Base-by-base conservation (phyloP, 129 eudicot species). In the Pulicaria dysenterica region DNA sequence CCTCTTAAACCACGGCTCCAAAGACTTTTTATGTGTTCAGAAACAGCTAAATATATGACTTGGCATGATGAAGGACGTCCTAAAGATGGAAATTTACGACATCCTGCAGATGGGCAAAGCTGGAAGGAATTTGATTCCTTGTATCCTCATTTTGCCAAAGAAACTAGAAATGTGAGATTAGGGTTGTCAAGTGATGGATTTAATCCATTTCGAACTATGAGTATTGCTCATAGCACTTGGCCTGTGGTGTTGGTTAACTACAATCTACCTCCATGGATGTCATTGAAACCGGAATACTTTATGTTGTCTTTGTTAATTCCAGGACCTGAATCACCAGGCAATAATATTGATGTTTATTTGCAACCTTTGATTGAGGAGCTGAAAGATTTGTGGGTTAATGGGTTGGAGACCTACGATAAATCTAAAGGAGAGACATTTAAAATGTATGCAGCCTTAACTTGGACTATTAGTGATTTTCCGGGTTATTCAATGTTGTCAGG, bases 381-480 rank as follows among this genome's bases (percentile, higher is more conserved):
- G 34, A 41, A 63, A 14, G 69, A 63, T 5, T 15, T 63, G 13
- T 66, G 71, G 71, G 56, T 15, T 44, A 14, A 43, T 16, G 71
- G 71, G 42, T 10, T 66, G 2, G 57, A 66, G 8, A 42, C 71
- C 1, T 43, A 44, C 9, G 71, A 66, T 14, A 47, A 19, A 24
- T 66, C 39, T 16, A 47, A 17, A 19, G 40, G 17, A 5, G 40
- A 44, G 42, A 44, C 54, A 4, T 66, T 66, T 10, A 66, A 46
- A 19, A 43, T 66, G 71, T 47, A 47, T 66, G 71, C 57, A 66
- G 57, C 71, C 39, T 66, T 66, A 66, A 43, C 15, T 10, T 66
- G 71, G 71, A 66, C 71, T 8, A 66, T 66, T 43, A 66, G 56
- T 12, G 71, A 66, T 47, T 66, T 66, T 66, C 71, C 57, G 1